Percentiles rank a stretch among this genome's conserved stretches.
Evolutionary conservation across 192 early-diverging fungal genomes (phyloP).

Genomic region (Linnemannia elongata): DNA sequence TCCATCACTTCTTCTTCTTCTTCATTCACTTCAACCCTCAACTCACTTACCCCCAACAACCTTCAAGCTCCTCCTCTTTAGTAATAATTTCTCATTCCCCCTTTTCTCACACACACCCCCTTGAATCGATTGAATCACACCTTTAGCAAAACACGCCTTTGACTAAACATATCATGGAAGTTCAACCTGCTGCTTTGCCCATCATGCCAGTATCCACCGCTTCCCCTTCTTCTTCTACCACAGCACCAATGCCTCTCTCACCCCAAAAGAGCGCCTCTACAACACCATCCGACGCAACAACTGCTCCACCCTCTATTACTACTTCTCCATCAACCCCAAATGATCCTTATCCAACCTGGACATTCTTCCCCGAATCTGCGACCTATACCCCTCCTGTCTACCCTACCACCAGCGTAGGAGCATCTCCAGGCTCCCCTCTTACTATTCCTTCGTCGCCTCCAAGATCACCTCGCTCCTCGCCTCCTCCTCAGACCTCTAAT

Average conservation of each 20-base stretch:
- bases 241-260: not conserved
- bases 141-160: not conserved
- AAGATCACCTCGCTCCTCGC: slow-evolving; percentile 36
- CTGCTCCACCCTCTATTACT: not conserved
- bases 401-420: not conserved
- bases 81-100: not conserved
- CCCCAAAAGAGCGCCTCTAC: not conserved
- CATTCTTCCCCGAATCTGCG: slow-evolving; percentile 42
- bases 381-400: slow-evolving; percentile 31
- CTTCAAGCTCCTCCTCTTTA: not conserved
- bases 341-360: slow-evolving; percentile 47
- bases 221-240: slow-evolving; percentile 8
- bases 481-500: slow-evolving; percentile 23
- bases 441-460: slow-evolving; percentile 19
- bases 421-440: slow-evolving; percentile 9
- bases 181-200: slow-evolving; percentile 24
- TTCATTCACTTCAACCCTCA: not conserved
- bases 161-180: slow-evolving; percentile 20
- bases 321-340: slow-evolving; percentile 2
- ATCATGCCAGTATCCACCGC: slow-evolving; percentile 21
- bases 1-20: slow-evolving; percentile 5
- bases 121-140: not conserved
- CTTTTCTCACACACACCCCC: not conserved
- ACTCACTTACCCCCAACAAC: not conserved
- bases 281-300: not conserved